Evolutionary conservation across 2,329 filamentous ascomycete genomes (phyloP).

Genomic region (Microdochium bolleyi): DNA sequence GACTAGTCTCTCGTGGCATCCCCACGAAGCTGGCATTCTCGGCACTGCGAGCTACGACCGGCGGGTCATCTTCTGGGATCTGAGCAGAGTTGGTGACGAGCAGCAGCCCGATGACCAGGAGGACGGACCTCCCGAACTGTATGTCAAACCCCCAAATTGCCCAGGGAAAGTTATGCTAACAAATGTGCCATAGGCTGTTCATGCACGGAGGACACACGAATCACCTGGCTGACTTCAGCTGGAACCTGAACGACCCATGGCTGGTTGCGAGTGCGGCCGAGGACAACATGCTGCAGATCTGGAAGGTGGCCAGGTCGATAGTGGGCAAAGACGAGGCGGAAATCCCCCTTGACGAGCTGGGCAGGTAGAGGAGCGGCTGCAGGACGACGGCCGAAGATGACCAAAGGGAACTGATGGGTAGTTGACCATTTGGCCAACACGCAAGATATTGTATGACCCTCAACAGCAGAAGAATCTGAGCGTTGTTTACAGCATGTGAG

Average conservation of each 20-base stretch:
- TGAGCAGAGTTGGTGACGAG: constrained; percentile 86
- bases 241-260: constrained; percentile 97
- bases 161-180: constrained; percentile 1
- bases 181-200: constrained; percentile 58
- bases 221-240: constrained; percentile 92
- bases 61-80: constrained; percentile 92
- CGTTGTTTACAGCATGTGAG: too few relatives aligned
- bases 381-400: neutral
- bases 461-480: too few relatives aligned
- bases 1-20: constrained; percentile 91
- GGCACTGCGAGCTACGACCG: constrained; percentile 91
- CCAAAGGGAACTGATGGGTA: neutral
- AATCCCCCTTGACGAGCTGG: constrained; percentile 69
- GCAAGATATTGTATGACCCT: neutral
- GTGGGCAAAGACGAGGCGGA: constrained; percentile 71
- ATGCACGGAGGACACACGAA: constrained; percentile 99
- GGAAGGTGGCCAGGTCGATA: constrained; percentile 78
- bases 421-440: neutral
- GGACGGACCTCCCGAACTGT: constrained; percentile 92
- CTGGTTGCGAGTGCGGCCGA: constrained; percentile 91
- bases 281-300: constrained; percentile 94
- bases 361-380: constrained; percentile 35
- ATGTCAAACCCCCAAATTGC: constrained; percentile 28
- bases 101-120: constrained; percentile 92
- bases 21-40: constrained; percentile 77